Conservation (phyloP, 2,329 filamentous ascomycete genomes). For the Dactylonectria estremocensis region DNA sequence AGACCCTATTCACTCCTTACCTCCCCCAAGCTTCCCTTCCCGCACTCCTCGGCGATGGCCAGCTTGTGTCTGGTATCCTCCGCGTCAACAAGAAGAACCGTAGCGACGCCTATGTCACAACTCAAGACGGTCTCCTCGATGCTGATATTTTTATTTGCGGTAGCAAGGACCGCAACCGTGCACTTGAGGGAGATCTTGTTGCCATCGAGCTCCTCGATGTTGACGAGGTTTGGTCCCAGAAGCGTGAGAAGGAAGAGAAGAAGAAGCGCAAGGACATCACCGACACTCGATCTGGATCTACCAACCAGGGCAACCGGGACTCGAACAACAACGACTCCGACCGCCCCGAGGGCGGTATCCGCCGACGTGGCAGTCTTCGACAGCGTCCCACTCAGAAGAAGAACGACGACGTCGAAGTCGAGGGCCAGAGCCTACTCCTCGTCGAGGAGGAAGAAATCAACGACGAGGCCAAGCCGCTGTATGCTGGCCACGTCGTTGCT, state of each 20-base stretch:
- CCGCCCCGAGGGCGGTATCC: slow-evolving; percentile 85
- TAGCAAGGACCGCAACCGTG: slow-evolving; percentile 98
- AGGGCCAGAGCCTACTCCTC: slow-evolving; percentile 95
- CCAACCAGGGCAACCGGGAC: slow-evolving; percentile 79
- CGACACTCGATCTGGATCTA: slow-evolving; percentile 85
- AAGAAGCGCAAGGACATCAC: slow-evolving; percentile 99
- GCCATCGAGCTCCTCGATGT: slow-evolving; percentile 97
- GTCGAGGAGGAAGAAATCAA: slow-evolving; percentile 99
- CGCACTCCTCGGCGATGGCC: slow-evolving; percentile 89
- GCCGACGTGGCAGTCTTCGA: slow-evolving; percentile 92
- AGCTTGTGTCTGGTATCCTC: slow-evolving; percentile 95
- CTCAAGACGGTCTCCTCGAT: slow-evolving; percentile 87
- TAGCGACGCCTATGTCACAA: slow-evolving; percentile 97
- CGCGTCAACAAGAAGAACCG: slow-evolving; percentile 99
- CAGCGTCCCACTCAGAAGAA: slow-evolving; percentile 99
- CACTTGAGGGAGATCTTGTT: slow-evolving; percentile 94
- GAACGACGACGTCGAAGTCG: slow-evolving; percentile 99
- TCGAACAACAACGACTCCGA: slow-evolving; percentile 74
- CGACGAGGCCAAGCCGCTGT: slow-evolving; percentile 97
- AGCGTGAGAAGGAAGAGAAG: slow-evolving; percentile 99
- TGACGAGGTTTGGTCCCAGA: slow-evolving; percentile 98
- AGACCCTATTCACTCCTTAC: slow-evolving; percentile 98
- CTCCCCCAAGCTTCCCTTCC: slow-evolving; percentile 94
- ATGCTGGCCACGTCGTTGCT: slow-evolving; percentile 96
- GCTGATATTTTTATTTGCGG: slow-evolving; percentile 99